These are phyloP conservation scores for Monosporascus sp. DNA, from an alignment of 2,329 filamentous ascomycete genomes.

Conservation along the genomic window DNA sequence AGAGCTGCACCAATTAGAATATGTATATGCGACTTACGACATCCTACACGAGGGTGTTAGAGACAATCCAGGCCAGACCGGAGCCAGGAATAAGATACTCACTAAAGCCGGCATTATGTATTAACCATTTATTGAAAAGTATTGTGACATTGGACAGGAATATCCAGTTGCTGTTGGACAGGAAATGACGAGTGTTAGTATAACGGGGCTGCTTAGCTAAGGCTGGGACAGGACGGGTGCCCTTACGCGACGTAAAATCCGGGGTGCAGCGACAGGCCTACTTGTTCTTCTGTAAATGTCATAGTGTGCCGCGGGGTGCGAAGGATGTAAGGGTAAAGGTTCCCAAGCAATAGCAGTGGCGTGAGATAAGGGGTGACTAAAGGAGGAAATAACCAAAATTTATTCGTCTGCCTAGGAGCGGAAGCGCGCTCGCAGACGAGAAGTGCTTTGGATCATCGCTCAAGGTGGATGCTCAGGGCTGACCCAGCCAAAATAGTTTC, in stretches of 20 bases:
- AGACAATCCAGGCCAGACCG: conserved; percentile 1
- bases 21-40: conserved; percentile 12
- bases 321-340: background rate
- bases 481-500: background rate
- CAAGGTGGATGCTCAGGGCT: background rate
- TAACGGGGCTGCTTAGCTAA: no score
- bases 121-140: conserved; percentile 88
- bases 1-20: conserved; percentile 7
- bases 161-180: conserved; percentile 63
- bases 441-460: background rate
- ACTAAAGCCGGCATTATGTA: conserved; percentile 72
- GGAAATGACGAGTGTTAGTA: background rate
- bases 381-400: conserved; percentile 1
- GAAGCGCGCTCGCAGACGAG: background rate
- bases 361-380: background rate
- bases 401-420: background rate
- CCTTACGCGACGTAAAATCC: conserved; percentile 28
- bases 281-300: conserved; percentile 16
- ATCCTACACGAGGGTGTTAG: conserved; percentile 3
- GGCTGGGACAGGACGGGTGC: background rate
- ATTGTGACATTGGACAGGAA: conserved; percentile 80
- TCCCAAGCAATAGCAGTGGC: no score
- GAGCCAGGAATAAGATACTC: conserved; percentile 31
- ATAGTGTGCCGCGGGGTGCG: conserved; percentile 1
- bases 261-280: conserved; percentile 15